Evolutionary conservation across 2,329 filamentous ascomycete species (phyloP).

Genomic region (Diaporthe batatas): DNA sequence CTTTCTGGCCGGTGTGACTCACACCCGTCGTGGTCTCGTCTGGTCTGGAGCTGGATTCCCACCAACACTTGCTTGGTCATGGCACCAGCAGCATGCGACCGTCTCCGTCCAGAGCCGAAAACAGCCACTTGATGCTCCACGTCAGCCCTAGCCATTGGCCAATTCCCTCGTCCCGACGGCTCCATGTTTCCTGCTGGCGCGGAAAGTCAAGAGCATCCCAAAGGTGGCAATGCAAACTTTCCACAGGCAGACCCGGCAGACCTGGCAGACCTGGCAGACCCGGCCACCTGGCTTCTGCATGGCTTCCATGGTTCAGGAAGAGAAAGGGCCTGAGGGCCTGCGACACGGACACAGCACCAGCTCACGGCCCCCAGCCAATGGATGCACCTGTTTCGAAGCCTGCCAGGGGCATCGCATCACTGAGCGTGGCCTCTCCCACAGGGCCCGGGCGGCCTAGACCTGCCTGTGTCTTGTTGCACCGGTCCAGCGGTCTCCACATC

Average conservation of each 20-base stretch:
- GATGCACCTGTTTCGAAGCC: constrained; percentile 25
- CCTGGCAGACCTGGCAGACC: not conserved
- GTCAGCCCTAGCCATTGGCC: constrained; percentile 35
- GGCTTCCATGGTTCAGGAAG: not conserved
- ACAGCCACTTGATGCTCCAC: constrained; percentile 25
- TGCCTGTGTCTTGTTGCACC: not conserved
- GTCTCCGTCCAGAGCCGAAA: constrained; percentile 18
- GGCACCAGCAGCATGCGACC: constrained; percentile 22
- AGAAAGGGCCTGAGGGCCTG: not conserved
- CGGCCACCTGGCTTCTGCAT: not conserved
- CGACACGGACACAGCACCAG: constrained; percentile 5
- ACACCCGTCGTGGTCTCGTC: not conserved
- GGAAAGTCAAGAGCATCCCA: constrained; percentile 24
- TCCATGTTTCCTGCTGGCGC: constrained; percentile 24
- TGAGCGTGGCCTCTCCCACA: constrained; percentile 2
- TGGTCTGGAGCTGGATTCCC: not conserved
- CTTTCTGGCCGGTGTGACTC: constrained; percentile 19
- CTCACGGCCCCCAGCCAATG: constrained; percentile 18
- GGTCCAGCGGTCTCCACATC: constrained; percentile 10
- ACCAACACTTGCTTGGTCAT: not conserved
- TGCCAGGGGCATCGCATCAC: constrained; percentile 6
- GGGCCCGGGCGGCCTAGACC: constrained; percentile 29
- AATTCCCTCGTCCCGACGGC: constrained; percentile 29
- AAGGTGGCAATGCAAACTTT: constrained; percentile 36
- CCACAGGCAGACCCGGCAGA: not conserved